These are phyloP conservation scores for Endocalyx cinctus DNA, from an alignment of 2,329 filamentous ascomycete species.

Conservation along the genomic window DNA sequence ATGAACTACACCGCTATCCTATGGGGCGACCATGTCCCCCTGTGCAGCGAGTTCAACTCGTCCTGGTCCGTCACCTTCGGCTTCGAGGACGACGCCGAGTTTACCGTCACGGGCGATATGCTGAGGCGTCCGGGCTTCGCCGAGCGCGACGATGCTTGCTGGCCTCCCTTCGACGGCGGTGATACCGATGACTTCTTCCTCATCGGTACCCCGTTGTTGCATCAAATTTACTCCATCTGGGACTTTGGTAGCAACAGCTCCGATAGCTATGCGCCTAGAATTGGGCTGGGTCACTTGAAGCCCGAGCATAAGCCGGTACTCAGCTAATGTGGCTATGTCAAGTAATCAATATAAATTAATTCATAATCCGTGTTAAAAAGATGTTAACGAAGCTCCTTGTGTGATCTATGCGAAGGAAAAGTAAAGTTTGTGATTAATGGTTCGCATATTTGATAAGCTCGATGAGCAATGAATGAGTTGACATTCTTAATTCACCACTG, in stretches of 20 bases:
- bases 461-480: too few species aligned
- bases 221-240: slow-evolving; percentile 30
- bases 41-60: slow-evolving; percentile 32
- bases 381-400: too few species aligned
- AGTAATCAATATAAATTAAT: too few species aligned
- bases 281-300: slow-evolving; percentile 13
- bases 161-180: slow-evolving; percentile 28
- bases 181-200: slow-evolving; percentile 20
- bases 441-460: too few species aligned
- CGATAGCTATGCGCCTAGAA: slow-evolving; percentile 7
- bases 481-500: too few species aligned
- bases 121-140: slow-evolving; percentile 29
- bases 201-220: slow-evolving; percentile 24
- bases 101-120: slow-evolving; percentile 29
- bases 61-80: slow-evolving; percentile 29
- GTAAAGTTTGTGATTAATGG: too few species aligned
- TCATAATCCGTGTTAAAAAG: too few species aligned
- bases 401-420: too few species aligned
- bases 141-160: slow-evolving; percentile 28
- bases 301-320: slow-evolving; percentile 9
- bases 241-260: slow-evolving; percentile 22
- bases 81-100: slow-evolving; percentile 16
- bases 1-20: slow-evolving; percentile 31
- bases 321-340: too few species aligned
- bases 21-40: slow-evolving; percentile 20